Percentiles rank a stretch among this genome's conserved stretches.
These are phyloP conservation scores for Hansenula lynferdii DNA, from an alignment of 1,139 yeast genomes.

Conservation along the genomic window DNA sequence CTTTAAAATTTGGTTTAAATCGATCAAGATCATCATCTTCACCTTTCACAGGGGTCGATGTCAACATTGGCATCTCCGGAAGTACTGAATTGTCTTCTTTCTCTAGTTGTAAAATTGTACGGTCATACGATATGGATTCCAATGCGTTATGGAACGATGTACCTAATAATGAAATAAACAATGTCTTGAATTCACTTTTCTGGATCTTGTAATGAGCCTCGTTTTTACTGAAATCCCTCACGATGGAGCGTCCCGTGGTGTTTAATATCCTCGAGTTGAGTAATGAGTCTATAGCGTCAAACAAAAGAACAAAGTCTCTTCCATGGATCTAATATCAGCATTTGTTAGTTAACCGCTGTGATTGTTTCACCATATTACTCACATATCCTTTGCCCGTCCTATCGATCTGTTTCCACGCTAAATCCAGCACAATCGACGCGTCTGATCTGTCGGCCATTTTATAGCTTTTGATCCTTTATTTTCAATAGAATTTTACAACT, in stretches of 20 bases:
- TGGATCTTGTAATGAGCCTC: conserved; percentile 24
- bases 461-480: too few species aligned
- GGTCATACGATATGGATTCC: conserved; percentile 7
- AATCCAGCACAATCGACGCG: conserved; percentile 16
- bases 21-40: not conserved
- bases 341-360: too few species aligned
- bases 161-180: conserved; percentile 24
- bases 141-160: conserved; percentile 19
- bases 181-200: conserved; percentile 25
- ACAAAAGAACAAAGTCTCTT: conserved; percentile 18
- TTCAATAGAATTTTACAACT: too few species aligned
- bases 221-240: conserved; percentile 25
- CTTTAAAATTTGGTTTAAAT: conserved; percentile 14
- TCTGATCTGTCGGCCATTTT: not conserved
- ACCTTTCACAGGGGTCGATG: conserved; percentile 9
- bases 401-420: conserved; percentile 30
- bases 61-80: not conserved
- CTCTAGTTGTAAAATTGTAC: not conserved
- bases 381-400: conserved; percentile 22
- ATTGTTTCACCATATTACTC: not conserved
- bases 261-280: conserved; percentile 18
- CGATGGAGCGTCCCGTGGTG: conserved; percentile 20
- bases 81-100: not conserved
- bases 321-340: conserved; percentile 20
- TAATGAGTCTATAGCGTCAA: conserved; percentile 20